These are phyloP conservation scores for Hortiboletus campestris DNA, from an alignment of 768 basidiomycete species.

Conservation along the genomic window DNA sequence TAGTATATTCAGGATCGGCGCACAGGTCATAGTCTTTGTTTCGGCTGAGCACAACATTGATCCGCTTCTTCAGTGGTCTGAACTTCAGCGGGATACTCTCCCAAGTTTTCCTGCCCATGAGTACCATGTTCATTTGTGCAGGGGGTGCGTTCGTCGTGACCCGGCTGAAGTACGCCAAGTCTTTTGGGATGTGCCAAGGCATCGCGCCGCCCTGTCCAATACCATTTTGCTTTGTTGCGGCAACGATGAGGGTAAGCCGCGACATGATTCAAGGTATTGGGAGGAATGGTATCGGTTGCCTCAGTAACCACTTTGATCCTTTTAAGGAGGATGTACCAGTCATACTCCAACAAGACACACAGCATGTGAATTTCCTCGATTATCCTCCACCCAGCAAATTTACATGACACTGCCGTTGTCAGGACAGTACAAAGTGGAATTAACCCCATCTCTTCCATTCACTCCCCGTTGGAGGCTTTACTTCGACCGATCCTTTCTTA, in stretches of 20 bases:
- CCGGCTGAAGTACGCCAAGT: conserved; percentile 91
- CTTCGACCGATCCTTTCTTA: conserved; percentile 60
- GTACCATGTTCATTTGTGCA: conserved; percentile 63
- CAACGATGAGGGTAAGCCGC: conserved; percentile 87
- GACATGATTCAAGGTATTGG: conserved; percentile 56
- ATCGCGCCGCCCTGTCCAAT: conserved; percentile 77
- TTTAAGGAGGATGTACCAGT: no score
- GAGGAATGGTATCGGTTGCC: no score
- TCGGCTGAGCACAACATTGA: conserved; percentile 77
- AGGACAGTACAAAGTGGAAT: not conserved
- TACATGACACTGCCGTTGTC: not conserved
- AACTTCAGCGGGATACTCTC: conserved; percentile 89
- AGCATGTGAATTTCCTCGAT: no score
- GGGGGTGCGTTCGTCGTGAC: conserved; percentile 64
- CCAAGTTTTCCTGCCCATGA: conserved; percentile 99
- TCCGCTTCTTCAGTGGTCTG: conserved; percentile 71
- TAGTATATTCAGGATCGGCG: conserved; percentile 24
- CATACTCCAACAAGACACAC: no score
- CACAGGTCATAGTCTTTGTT: conserved; percentile 62
- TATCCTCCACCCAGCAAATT: not conserved
- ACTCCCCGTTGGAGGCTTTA: conserved; percentile 80
- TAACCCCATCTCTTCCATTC: conserved; percentile 82
- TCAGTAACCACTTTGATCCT: no score
- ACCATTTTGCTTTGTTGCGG: conserved; percentile 82
- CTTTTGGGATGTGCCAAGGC: conserved; percentile 87